phyloP scores from a whole-genome alignment of 2,329 filamentous ascomycete genomes.

The Didymella keratinophila region DNA sequence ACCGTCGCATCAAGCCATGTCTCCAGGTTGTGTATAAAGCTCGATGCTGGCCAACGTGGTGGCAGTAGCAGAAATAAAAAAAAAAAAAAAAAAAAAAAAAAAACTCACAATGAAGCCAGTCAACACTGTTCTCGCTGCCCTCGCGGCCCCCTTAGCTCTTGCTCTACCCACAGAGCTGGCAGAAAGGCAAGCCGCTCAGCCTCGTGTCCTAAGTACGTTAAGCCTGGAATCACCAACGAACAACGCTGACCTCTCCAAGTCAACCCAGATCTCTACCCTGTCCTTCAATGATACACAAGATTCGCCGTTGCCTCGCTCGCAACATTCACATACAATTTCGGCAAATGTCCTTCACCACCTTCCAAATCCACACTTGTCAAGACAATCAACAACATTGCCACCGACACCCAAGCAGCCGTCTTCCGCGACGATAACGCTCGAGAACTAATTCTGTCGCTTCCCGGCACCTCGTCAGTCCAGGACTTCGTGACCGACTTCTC shows the following conservation, averaged over 20 bases:
- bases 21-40: slow-evolving; percentile 4
- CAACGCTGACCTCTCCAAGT: slow-evolving; percentile 12
- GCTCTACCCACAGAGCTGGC: slow-evolving; percentile 16
- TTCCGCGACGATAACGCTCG: slow-evolving; percentile 22
- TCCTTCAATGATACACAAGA: slow-evolving; percentile 26
- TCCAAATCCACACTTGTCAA: slow-evolving; percentile 23
- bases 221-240: not conserved
- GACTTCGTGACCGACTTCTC: slow-evolving; percentile 25
- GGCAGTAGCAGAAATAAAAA: not conserved
- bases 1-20: not conserved
- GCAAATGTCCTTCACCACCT: slow-evolving; percentile 23
- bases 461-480: slow-evolving; percentile 21
- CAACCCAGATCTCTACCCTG: slow-evolving; percentile 16
- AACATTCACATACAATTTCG: slow-evolving; percentile 25
- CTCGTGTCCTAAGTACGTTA: slow-evolving; percentile 10
- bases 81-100: too few species aligned
- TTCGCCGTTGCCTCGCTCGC: slow-evolving; percentile 26
- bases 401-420: slow-evolving; percentile 25
- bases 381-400: slow-evolving; percentile 14
- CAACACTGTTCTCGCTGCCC: slow-evolving; percentile 17
- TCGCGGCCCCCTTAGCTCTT: slow-evolving; percentile 15
- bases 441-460: slow-evolving; percentile 27
- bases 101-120: slow-evolving; percentile 21
- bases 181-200: slow-evolving; percentile 9
- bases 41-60: not conserved